These are phyloP conservation scores for Picea glauca DNA, from an alignment of 75 land plant species.

Conservation along the genomic window DNA sequence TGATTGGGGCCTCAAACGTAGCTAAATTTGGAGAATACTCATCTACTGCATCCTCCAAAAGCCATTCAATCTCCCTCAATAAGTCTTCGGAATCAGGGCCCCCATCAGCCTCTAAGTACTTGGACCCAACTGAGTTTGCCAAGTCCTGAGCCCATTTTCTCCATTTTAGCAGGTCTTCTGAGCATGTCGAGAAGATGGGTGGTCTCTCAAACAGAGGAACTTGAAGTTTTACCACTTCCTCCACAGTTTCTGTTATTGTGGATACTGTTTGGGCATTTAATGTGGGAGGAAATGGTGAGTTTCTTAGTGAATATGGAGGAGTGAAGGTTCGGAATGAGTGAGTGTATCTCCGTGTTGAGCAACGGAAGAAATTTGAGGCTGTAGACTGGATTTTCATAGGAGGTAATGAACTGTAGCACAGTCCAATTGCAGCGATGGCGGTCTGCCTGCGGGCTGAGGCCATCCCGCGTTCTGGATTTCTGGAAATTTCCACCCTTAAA, in stretches of 20 bases:
- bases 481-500: no score
- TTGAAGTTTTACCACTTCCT: conserved; percentile 7
- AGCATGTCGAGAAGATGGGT: conserved; percentile 17
- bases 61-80: conserved; percentile 72
- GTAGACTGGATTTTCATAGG: neutral
- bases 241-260: neutral
- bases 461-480: neutral
- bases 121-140: conserved; percentile 45
- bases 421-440: neutral
- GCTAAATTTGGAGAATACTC: conserved; percentile 12
- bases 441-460: neutral
- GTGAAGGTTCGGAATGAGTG: neutral
- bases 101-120: conserved; percentile 36
- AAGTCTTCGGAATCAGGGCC: conserved; percentile 66
- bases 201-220: conserved; percentile 53
- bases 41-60: conserved; percentile 65
- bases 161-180: conserved; percentile 50
- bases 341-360: neutral
- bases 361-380: neutral
- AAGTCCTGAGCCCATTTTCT: conserved; percentile 55
- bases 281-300: neutral
- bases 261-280: neutral
- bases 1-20: neutral
- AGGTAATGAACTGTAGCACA: neutral
- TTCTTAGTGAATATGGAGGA: neutral